Evolutionary conservation across 345 rosid genomes (phyloP).

Genomic region (Citrus unshiu): DNA sequence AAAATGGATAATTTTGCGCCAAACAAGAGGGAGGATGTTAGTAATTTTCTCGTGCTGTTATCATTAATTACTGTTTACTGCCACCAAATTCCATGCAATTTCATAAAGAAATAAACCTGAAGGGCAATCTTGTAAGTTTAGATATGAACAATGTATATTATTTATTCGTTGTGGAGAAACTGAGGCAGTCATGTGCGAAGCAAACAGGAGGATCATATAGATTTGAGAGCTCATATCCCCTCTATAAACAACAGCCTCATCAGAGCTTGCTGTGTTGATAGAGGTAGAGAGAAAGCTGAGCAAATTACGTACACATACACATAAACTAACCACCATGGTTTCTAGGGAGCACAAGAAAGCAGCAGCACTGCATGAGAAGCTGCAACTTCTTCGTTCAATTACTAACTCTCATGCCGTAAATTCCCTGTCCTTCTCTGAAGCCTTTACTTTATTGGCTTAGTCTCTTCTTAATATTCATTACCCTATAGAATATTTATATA

Average conservation of each 20-base stretch:
- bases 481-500: not conserved
- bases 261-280: conserved; percentile 18
- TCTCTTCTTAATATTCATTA: not conserved
- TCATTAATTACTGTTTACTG: not conserved
- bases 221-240: conserved; percentile 35
- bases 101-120: not conserved
- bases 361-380: conserved; percentile 45
- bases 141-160: conserved; percentile 7
- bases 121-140: conserved; percentile 38
- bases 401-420: conserved; percentile 48
- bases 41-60: not conserved
- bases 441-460: conserved; percentile 12
- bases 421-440: conserved; percentile 13
- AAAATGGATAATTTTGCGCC: not conserved
- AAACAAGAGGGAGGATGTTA: not conserved
- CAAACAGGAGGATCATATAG: conserved; percentile 30
- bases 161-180: conserved; percentile 23
- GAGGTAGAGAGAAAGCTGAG: not conserved
- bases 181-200: conserved; percentile 40
- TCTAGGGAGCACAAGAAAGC: conserved; percentile 60
- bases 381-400: conserved; percentile 50
- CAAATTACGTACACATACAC: not conserved
- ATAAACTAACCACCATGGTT: conserved; percentile 21
- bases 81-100: not conserved
- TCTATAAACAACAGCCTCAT: conserved; percentile 11